phyloP scores from a whole-genome alignment of 1,284 basidiomycete genomes.

The Sporisorium reilianum region DNA sequence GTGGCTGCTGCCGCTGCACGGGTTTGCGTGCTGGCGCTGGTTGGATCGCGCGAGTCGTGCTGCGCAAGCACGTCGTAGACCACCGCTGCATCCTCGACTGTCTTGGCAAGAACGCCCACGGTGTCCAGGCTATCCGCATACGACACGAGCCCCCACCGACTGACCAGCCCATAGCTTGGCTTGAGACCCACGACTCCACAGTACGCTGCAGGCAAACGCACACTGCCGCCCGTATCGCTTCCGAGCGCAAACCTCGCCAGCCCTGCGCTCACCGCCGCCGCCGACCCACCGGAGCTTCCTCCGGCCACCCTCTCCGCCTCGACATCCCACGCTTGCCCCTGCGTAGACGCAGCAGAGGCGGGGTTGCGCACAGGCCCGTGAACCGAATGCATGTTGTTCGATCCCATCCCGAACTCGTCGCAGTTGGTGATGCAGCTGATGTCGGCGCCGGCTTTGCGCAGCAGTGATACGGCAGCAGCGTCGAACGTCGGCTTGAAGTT shows the following conservation, averaged over 20 bases:
- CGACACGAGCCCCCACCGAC: conserved; percentile 90
- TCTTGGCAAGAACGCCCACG: conserved; percentile 82
- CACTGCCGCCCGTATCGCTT: conserved; percentile 95
- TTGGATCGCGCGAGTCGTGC: conserved; percentile 84
- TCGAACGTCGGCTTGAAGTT: conserved; percentile 83
- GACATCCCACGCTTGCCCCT: conserved; percentile 30
- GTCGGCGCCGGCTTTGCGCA: conserved; percentile 78
- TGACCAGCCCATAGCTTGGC: conserved; percentile 90
- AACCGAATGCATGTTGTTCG: conserved; percentile 57
- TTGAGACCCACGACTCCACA: conserved; percentile 93
- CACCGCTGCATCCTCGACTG: conserved; percentile 73
- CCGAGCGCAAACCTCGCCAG: conserved; percentile 76
- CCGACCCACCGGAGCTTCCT: conserved; percentile 69
- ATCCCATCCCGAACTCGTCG: conserved; percentile 98
- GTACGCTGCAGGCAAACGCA: conserved; percentile 90
- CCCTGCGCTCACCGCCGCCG: conserved; percentile 59
- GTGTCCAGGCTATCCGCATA: conserved; percentile 96
- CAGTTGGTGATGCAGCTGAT: conserved; percentile 92
- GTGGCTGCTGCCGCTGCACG: conserved; percentile 27
- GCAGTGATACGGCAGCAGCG: conserved; percentile 81
- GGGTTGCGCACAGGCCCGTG: conserved; percentile 63
- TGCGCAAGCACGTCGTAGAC: conserved; percentile 79
- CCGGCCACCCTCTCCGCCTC: conserved; percentile 75
- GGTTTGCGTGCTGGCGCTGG: conserved; percentile 72
- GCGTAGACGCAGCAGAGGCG: conserved; percentile 8